phyloP scores from a whole-genome alignment of 2,329 filamentous ascomycete species.

The Fusarium anthophilum region DNA sequence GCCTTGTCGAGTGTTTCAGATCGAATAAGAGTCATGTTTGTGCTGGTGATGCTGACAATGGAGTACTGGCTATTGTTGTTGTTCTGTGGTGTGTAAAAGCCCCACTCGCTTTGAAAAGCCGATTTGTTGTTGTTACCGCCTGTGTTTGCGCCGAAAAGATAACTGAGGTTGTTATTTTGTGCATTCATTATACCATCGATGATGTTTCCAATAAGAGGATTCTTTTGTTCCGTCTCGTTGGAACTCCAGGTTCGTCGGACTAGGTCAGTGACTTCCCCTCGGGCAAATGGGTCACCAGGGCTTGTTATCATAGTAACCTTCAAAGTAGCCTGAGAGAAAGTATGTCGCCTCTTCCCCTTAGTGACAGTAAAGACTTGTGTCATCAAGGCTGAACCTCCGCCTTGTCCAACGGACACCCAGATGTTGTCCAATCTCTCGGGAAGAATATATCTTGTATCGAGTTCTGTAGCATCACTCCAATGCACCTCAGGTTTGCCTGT shows the following conservation, averaged over 20 bases:
- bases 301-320: conserved; percentile 22
- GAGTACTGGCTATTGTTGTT: background rate
- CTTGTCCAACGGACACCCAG: conserved; percentile 18
- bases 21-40: conserved; percentile 30
- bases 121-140: background rate
- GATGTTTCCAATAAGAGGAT: background rate
- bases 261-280: conserved; percentile 1
- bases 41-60: conserved; percentile 3
- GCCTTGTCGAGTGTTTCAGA: conserved; percentile 7
- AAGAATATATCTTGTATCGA: conserved; percentile 15
- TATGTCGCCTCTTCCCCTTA: conserved; percentile 11
- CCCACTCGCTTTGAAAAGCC: conserved; percentile 14
- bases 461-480: conserved; percentile 12
- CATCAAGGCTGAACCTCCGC: conserved; percentile 25
- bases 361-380: conserved; percentile 30
- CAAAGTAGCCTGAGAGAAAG: conserved; percentile 5
- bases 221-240: conserved; percentile 1
- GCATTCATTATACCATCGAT: conserved; percentile 15
- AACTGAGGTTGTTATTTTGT: conserved; percentile 4
- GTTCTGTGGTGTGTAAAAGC: background rate
- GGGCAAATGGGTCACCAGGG: background rate
- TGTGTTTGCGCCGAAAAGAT: conserved; percentile 8
- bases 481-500: conserved; percentile 24
- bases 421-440: conserved; percentile 28
- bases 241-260: conserved; percentile 12